phyloP scores from a whole-genome alignment of 257 asterid genomes.

The Ocimum tenuiflorum region DNA sequence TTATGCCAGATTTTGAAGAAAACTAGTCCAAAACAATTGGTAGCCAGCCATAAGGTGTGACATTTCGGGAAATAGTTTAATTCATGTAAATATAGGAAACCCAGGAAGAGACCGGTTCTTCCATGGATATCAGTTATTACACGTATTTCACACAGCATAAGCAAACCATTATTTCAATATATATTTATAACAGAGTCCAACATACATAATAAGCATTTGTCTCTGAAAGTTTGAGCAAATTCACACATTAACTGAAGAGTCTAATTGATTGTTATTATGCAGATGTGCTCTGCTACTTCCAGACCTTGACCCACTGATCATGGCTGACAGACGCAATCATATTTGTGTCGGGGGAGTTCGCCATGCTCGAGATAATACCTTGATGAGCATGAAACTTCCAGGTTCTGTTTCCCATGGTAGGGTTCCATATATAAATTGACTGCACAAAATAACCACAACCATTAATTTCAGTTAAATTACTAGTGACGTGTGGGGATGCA shows the following conservation, averaged over 20 bases:
- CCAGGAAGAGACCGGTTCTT: too few species aligned
- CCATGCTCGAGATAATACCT: conserved; percentile 25
- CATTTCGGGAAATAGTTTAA: too few species aligned
- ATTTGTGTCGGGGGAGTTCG: conserved; percentile 24
- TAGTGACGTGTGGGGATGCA: not conserved
- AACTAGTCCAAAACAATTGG: too few species aligned
- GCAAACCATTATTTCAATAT: too few species aligned
- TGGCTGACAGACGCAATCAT: conserved; percentile 39
- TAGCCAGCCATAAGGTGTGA: too few species aligned
- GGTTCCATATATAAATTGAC: conserved; percentile 46
- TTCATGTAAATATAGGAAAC: too few species aligned
- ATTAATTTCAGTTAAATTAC: not conserved
- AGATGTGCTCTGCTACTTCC: conserved; percentile 24
- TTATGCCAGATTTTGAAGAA: too few species aligned
- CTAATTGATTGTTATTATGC: not conserved
- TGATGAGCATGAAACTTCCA: conserved; percentile 28
- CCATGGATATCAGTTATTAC: too few species aligned
- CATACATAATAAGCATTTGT: too few species aligned
- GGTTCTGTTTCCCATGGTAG: conserved; percentile 22
- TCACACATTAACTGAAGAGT: not conserved
- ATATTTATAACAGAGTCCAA: too few species aligned
- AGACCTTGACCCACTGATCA: conserved; percentile 35
- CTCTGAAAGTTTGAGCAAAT: too few species aligned
- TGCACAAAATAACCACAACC: conserved; percentile 10
- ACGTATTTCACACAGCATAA: too few species aligned